Evolutionary conservation across 2,329 filamentous ascomycete species (phyloP).

Genomic region (Cladobotryum mycophilum): DNA sequence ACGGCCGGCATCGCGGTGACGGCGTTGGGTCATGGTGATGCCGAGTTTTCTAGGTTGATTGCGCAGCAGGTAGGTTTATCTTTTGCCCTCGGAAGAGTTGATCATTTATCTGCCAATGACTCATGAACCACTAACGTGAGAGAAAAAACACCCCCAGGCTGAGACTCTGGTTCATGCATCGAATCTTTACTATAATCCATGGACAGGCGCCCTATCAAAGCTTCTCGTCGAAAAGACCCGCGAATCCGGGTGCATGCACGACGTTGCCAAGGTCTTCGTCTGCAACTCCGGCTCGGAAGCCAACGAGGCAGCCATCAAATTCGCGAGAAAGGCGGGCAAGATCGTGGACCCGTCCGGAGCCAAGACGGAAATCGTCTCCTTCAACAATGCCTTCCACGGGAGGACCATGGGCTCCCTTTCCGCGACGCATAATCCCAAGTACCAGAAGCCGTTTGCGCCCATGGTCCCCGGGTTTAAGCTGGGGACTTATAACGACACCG

Average conservation of each 20-base stretch:
- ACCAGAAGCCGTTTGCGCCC: constrained; percentile 88
- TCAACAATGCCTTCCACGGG: constrained; percentile 89
- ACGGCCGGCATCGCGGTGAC: constrained; percentile 96
- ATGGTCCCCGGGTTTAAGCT: constrained; percentile 93
- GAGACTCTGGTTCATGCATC: constrained; percentile 82
- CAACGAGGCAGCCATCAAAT: constrained; percentile 97
- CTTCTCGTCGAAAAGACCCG: constrained; percentile 75
- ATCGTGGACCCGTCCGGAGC: constrained; percentile 60
- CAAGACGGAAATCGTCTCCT: constrained; percentile 84
- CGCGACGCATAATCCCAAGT: constrained; percentile 97
- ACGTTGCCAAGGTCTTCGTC: constrained; percentile 75
- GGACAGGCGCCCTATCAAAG: constrained; percentile 85
- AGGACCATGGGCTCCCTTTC: constrained; percentile 91
- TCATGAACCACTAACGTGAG: constrained; percentile 1
- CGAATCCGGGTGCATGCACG: constrained; percentile 74
- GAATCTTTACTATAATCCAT: constrained; percentile 95
- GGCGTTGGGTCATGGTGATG: constrained; percentile 82
- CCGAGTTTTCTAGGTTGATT: constrained; percentile 67
- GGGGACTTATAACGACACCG: constrained; percentile 78
- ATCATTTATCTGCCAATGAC: not conserved
- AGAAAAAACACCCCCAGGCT: constrained; percentile 30
- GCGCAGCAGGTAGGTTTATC: constrained; percentile 60
- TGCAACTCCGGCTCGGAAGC: constrained; percentile 97
- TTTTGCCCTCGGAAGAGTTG: not conserved
- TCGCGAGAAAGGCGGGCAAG: constrained; percentile 86